Base-by-base conservation (phyloP, 2,329 filamentous ascomycete genomes). In the Hansfordia pulvinata region DNA sequence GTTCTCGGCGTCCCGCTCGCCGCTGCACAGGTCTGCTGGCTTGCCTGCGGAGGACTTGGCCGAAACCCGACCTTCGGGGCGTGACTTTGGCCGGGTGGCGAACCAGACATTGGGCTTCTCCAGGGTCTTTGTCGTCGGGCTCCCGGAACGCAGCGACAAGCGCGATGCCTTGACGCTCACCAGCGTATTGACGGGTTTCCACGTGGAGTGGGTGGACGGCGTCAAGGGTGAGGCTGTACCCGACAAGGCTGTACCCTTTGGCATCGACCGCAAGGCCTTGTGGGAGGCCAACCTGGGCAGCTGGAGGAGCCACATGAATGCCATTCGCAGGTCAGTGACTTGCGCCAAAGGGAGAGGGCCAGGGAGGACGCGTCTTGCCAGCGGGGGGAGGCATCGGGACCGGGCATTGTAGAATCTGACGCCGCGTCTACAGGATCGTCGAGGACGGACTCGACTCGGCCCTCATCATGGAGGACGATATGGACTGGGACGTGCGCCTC, bases 121-220 rank as follows among this genome's bases (percentile, higher is more conserved):
- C n/a, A 47, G 44, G 24, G 31, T 49, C 5, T 44, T 61, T 29
- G 54, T 58, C 14, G 47, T 68, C 23, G 53, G 56, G 4, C 43
- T 67, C 8, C 54, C 58, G 4, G 50, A 56, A 20, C 50, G 63
- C 18, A 56, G 52, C 4, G 62, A 67, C 38, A 62, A 62, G 35
- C 52, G 57, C 26, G 63, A 68, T 47, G 55, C 53, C 3, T 42
- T 68, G 11, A 43, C 52, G 2, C 40, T 68, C 8, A 48, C 53
- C 5, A 49, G 55, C 20, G 44, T 53, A 1, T 30, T 62, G 18
- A 53, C 52, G 0, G 53, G 50, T 1, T 52, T 65, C 34, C 42
- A 52, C 3, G 36, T 62, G 1, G 51, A 62, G 6, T 63, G 52
- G 38, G 36, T 62, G 3, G 49, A 58, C 28, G 61, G 56, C 0